phyloP scores from a whole-genome alignment of 805 yeast species.

The Ogataea ganodermae region DNA sequence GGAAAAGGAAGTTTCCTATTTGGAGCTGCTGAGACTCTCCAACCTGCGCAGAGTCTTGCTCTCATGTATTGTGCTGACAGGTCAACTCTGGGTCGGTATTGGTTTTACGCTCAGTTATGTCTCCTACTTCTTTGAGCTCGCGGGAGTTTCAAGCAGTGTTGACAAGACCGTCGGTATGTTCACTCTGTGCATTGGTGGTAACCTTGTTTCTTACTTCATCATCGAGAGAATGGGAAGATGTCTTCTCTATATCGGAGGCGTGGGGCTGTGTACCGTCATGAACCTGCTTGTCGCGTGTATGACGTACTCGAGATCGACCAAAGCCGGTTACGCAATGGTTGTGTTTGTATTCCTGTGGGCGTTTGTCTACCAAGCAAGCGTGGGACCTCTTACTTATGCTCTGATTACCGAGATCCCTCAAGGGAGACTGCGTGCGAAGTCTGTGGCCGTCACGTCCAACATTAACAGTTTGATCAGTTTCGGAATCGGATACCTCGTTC shows the following conservation, averaged over 20 bases:
- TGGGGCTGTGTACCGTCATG: constrained; percentile 25
- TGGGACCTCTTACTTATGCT: constrained; percentile 33
- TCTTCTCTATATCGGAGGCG: constrained; percentile 33
- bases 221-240: constrained; percentile 42
- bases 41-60: constrained; percentile 1
- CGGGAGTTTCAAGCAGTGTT: constrained; percentile 4
- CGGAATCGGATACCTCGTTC: constrained; percentile 20
- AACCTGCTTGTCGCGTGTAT: constrained; percentile 28
- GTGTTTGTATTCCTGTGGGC: constrained; percentile 23
- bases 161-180: constrained; percentile 11
- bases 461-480: constrained; percentile 13
- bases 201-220: constrained; percentile 42
- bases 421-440: constrained; percentile 19
- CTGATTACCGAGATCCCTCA: constrained; percentile 21
- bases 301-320: constrained; percentile 16
- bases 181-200: constrained; percentile 34
- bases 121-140: constrained; percentile 11
- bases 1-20: background rate
- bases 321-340: constrained; percentile 33
- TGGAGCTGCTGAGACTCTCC: background rate
- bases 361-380: constrained; percentile 28
- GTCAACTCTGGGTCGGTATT: constrained; percentile 7
- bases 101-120: constrained; percentile 6
- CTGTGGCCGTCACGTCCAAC: constrained; percentile 19
- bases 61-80: constrained; percentile 1